Evolutionary conservation across 208 protist genomes (phyloP).

Genomic region (Acanthamoeba lugdunensis): DNA sequence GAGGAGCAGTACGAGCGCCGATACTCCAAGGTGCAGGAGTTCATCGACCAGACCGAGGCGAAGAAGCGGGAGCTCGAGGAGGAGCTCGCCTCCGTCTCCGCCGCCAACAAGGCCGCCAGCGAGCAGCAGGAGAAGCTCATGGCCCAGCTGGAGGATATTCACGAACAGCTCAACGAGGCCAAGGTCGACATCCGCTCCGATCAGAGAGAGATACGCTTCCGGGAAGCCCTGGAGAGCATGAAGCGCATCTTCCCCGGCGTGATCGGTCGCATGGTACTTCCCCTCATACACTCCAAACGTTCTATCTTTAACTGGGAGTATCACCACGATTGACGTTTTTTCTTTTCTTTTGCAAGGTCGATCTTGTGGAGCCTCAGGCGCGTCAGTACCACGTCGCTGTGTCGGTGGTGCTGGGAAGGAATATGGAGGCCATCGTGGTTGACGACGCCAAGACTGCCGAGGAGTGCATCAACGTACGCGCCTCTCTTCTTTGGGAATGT

Average conservation of each 20-base stretch:
- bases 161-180: slow-evolving; percentile 89
- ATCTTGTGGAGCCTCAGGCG: slow-evolving; percentile 93
- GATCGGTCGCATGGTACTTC: slow-evolving; percentile 84
- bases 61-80: slow-evolving; percentile 44
- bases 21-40: slow-evolving; percentile 65
- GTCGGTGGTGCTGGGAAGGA: slow-evolving; percentile 95
- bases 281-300: neutral
- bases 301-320: neutral
- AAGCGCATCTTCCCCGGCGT: slow-evolving; percentile 91
- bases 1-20: slow-evolving; percentile 28
- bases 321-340: neutral
- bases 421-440: slow-evolving; percentile 96
- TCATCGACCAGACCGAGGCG: slow-evolving; percentile 65
- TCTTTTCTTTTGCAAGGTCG: slow-evolving; percentile 86
- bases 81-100: slow-evolving; percentile 23
- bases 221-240: slow-evolving; percentile 91
- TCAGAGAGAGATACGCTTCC: slow-evolving; percentile 80
- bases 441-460: slow-evolving; percentile 93
- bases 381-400: slow-evolving; percentile 93
- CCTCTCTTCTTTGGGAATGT: neutral
- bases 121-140: slow-evolving; percentile 79
- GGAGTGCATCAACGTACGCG: slow-evolving; percentile 89
- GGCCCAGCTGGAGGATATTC: slow-evolving; percentile 86
- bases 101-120: slow-evolving; percentile 15
- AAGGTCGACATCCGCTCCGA: slow-evolving; percentile 85